Evolutionary conservation across 2,329 filamentous ascomycete genomes (phyloP).

Genomic region (Bipolaris victoriae): DNA sequence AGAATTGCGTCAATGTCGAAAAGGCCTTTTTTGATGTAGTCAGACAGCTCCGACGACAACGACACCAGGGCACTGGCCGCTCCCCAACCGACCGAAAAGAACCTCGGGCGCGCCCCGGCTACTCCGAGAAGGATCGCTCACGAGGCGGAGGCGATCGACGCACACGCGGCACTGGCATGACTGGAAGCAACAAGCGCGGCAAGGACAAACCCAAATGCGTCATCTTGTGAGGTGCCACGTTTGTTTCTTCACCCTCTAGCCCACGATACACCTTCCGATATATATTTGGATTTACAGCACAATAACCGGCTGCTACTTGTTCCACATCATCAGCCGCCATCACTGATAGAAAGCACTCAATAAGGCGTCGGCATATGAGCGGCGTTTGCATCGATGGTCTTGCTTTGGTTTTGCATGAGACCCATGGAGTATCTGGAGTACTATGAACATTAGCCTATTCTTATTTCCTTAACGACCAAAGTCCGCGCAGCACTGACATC

Average conservation of each 20-base stretch:
- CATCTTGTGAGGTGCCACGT: slow-evolving; percentile 35
- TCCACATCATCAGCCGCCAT: slow-evolving; percentile 29
- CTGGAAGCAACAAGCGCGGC: slow-evolving; percentile 18
- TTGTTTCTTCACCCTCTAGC: slow-evolving; percentile 3
- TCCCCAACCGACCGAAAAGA: slow-evolving; percentile 24
- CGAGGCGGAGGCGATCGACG: slow-evolving; percentile 23
- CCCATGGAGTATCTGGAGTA: slow-evolving; percentile 42
- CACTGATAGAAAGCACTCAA: slow-evolving; percentile 41
- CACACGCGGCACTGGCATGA: slow-evolving; percentile 19
- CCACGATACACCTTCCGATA: slow-evolving; percentile 18
- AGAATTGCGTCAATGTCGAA: slow-evolving; percentile 98
- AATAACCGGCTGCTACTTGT: slow-evolving; percentile 36
- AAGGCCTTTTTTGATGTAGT: slow-evolving; percentile 99
- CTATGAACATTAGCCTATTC: slow-evolving; percentile 23
- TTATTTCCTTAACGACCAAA: slow-evolving; percentile 21
- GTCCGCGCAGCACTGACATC: slow-evolving; percentile 24
- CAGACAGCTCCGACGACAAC: slow-evolving; percentile 82
- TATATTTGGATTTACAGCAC: slow-evolving; percentile 37
- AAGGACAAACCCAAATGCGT: slow-evolving; percentile 45
- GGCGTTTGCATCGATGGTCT: slow-evolving; percentile 47
- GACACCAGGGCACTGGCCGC: slow-evolving; percentile 57
- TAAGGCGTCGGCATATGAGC: slow-evolving; percentile 45
- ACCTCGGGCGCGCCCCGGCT: slow-evolving; percentile 19
- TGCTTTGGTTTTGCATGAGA: slow-evolving; percentile 38
- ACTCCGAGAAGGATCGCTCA: slow-evolving; percentile 27